Percentiles rank a stretch among this genome's conserved stretches.
phyloP scores from a whole-genome alignment of 2,329 filamentous ascomycete species.

The Nectriaceae sp. region DNA sequence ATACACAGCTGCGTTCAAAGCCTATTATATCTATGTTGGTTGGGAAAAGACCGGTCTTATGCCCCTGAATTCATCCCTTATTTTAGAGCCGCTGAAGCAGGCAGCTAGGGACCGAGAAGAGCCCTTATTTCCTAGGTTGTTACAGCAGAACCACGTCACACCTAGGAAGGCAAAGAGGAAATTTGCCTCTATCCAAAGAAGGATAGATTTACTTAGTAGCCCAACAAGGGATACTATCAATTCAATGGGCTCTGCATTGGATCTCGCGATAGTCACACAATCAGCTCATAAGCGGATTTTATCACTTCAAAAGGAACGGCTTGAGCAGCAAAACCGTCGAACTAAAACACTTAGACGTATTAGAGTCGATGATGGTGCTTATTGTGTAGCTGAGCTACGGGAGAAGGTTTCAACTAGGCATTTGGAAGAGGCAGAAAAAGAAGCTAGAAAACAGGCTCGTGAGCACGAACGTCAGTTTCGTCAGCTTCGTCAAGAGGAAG shows the following conservation, averaged over 20 bases:
- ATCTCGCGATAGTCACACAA: background rate
- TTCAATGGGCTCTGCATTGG: background rate
- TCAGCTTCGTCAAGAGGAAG: background rate
- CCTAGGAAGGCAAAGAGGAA: background rate
- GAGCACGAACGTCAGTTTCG: background rate
- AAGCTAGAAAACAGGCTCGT: background rate
- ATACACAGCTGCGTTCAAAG: background rate
- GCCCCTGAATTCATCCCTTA: background rate
- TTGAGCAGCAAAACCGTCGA: background rate
- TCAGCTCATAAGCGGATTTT: background rate
- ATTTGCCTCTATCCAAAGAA: background rate
- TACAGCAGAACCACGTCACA: background rate
- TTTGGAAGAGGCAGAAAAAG: background rate
- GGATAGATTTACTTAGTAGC: background rate
- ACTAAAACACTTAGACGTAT: background rate
- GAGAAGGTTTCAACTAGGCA: background rate
- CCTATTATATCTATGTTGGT: background rate
- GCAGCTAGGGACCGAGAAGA: background rate
- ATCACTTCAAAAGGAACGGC: background rate
- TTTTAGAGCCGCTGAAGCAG: background rate
- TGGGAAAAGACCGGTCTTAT: background rate
- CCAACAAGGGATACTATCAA: background rate
- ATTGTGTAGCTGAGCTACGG: background rate
- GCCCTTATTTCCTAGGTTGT: background rate
- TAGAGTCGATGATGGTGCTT: background rate